A percentile compares a stretch with the other conserved stretches of the same genome.
phyloP scores from a whole-genome alignment of 2,329 filamentous ascomycete species.

The Phaeoacremonium minimum region DNA sequence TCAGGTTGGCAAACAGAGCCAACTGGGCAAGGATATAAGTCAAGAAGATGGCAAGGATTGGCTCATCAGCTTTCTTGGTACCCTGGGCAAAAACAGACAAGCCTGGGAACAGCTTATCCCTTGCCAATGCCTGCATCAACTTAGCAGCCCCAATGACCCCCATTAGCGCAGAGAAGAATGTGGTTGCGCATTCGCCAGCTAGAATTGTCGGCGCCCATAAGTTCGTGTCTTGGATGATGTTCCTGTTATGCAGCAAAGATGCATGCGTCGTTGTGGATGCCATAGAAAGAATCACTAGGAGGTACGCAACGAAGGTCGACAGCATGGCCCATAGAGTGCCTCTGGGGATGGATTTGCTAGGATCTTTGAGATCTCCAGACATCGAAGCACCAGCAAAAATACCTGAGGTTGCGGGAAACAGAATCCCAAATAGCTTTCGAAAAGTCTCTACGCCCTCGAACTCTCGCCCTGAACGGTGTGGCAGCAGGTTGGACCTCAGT shows the following conservation, averaged over 20 bases:
- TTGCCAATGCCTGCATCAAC: conserved; percentile 75
- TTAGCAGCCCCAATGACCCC: conserved; percentile 83
- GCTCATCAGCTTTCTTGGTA: conserved; percentile 68
- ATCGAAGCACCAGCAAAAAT: conserved; percentile 76
- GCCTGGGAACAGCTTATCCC: conserved; percentile 75
- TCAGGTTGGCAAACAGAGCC: conserved; percentile 77
- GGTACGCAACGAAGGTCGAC: conserved; percentile 72
- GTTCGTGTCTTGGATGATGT: conserved; percentile 78
- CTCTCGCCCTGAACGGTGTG: conserved; percentile 60
- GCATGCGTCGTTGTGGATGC: conserved; percentile 70
- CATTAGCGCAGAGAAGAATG: conserved; percentile 83
- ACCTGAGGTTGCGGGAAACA: conserved; percentile 69
- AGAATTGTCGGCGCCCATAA: conserved; percentile 70
- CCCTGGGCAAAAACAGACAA: conserved; percentile 71
- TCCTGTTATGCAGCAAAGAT: conserved; percentile 70
- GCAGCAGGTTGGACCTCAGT: conserved; percentile 68
- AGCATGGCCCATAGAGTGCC: conserved; percentile 77
- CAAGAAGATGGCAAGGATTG: conserved; percentile 69
- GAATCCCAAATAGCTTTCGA: conserved; percentile 77
- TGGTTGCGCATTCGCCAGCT: conserved; percentile 76
- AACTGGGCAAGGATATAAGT: conserved; percentile 74
- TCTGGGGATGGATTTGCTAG: conserved; percentile 77
- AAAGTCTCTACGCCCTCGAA: conserved; percentile 65
- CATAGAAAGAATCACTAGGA: conserved; percentile 73
- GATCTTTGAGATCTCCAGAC: conserved; percentile 80